phyloP scores from a whole-genome alignment of 1,139 yeast species.

The Candida sanyaensis region DNA sequence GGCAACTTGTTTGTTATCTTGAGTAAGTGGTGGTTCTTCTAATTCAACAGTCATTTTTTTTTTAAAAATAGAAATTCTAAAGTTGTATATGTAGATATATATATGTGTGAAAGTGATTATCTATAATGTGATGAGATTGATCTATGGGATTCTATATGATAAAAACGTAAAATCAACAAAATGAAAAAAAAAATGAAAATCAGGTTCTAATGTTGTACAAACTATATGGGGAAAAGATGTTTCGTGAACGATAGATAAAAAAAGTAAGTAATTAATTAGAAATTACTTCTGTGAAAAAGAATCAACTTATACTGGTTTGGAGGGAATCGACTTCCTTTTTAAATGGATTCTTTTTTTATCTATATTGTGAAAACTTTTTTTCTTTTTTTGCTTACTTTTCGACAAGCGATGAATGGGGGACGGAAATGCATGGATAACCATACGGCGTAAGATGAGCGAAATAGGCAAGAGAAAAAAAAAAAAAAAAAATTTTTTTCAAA shows the following conservation, averaged over 20 bases:
- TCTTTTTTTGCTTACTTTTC: neutral
- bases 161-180: neutral
- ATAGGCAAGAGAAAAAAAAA: neutral
- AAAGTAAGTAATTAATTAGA: too few species aligned
- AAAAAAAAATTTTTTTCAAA: neutral
- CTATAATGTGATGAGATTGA: neutral
- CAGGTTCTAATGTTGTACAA: too few species aligned
- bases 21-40: slow-evolving; percentile 47
- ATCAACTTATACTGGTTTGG: too few species aligned
- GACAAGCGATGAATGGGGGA: neutral
- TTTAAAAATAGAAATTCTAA: neutral
- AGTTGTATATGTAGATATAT: neutral
- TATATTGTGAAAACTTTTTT: neutral
- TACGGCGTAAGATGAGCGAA: neutral
- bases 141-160: neutral
- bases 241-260: too few species aligned
- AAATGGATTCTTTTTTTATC: neutral
- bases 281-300: too few species aligned
- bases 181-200: neutral
- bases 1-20: slow-evolving; percentile 54
- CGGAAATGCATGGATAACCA: neutral
- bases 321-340: too few species aligned
- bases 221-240: too few species aligned
- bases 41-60: slow-evolving; percentile 42
- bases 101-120: neutral